Percentiles rank a stretch among this genome's conserved stretches.
phyloP scores from a whole-genome alignment of 108 stramenopile species.

The Fistulifera pelliculosa region DNA sequence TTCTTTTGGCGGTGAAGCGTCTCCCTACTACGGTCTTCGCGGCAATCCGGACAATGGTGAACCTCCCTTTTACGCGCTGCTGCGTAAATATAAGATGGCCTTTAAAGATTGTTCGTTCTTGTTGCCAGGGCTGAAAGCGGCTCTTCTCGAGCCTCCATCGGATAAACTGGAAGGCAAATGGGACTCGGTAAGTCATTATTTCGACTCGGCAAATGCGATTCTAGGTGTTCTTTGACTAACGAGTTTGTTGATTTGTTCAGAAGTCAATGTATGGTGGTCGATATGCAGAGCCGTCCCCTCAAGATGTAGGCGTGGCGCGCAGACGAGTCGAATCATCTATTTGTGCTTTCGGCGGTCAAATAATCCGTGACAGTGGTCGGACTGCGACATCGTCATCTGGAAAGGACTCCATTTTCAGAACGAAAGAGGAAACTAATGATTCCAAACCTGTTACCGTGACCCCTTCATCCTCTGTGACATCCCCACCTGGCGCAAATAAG shows the following conservation, averaged over 20 bases:
- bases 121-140: constrained; percentile 54
- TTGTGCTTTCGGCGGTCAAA: constrained; percentile 71
- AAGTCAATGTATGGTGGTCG: not conserved
- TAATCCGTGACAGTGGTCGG: constrained; percentile 9
- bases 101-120: constrained; percentile 56
- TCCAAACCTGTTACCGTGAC: constrained; percentile 29
- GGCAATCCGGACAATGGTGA: constrained; percentile 11
- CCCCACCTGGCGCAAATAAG: constrained; percentile 8
- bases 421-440: constrained; percentile 6
- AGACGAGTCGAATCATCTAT: constrained; percentile 61
- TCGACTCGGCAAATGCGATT: too few species aligned
- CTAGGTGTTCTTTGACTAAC: not conserved
- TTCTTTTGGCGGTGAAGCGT: constrained; percentile 4
- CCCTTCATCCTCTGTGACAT: constrained; percentile 21
- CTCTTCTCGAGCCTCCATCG: constrained; percentile 18
- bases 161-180: constrained; percentile 2
- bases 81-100: constrained; percentile 43
- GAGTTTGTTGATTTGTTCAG: not conserved
- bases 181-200: too few species aligned
- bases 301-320: constrained; percentile 37
- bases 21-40: not conserved
- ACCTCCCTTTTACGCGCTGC: constrained; percentile 27
- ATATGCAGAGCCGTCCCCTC: constrained; percentile 22
- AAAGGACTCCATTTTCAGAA: constrained; percentile 32
- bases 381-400: not conserved